Base-by-base conservation (phyloP, 2,329 filamentous ascomycete genomes). In the Neonectria hederae region DNA sequence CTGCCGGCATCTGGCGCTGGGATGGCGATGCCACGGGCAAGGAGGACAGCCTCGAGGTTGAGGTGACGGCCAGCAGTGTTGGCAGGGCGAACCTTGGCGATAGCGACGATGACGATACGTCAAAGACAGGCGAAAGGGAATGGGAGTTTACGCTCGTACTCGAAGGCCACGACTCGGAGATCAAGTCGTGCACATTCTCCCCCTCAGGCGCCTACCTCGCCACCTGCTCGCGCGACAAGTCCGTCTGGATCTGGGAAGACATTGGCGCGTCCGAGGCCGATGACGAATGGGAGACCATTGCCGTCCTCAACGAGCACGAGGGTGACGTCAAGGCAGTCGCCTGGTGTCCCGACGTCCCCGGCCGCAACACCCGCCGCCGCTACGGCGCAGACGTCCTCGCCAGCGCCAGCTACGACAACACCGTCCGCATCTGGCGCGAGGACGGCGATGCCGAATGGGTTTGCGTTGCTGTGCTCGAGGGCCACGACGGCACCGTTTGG, bases 201-300 rank as follows among this genome's bases (percentile, higher is more conserved):
- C 89, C 92, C 0, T 88, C 87, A 0, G 92, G 92, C 1, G 88
- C 91, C 65, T 90, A 93, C 72, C 86, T 99, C 5, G 96, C 96
- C 6, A 97, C 94, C 0, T 97, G 94, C 79, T 92, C 89, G 57
- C 87, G 96, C 53, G 96, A 99, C 78, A 98, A 98, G 82, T 92
- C 89, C 17, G 93, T 98, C 19, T 99, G 96, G 96, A 93, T 99
- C 72, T 99, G 96, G 96, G 96, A 99, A 80, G 96, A 98, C 77
- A 87, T 97, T 58, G 87, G 87, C 42, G 80, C 81, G 9, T 81
- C 82, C 59, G 90, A 92, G 70, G 92, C 90, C 17, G 94, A 97
- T 59, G 95, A 97, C 77, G 96, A 98, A 77, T 98, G 94, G 83
- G 96, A 99, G 84, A 98, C 96, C 2, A 90, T 98, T 17, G 96